phyloP scores from a whole-genome alignment of 768 basidiomycete species.

The Kwoniella europaea region DNA sequence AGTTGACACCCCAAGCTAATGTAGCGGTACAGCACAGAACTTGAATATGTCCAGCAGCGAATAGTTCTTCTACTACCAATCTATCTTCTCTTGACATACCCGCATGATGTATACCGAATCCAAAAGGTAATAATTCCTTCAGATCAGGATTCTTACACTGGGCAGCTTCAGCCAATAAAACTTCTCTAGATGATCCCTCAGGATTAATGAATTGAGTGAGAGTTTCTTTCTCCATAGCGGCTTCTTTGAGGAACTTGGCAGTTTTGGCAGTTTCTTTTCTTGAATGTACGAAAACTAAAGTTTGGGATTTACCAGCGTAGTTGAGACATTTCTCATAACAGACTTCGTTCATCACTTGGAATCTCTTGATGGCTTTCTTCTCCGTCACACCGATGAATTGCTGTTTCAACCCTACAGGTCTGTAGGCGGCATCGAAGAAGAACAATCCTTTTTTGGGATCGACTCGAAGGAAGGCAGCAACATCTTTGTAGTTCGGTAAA shows the following conservation, averaged over 20 bases:
- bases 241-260: constrained; percentile 88
- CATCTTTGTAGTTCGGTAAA: constrained; percentile 97
- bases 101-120: constrained; percentile 97
- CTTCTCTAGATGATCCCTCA: constrained; percentile 87
- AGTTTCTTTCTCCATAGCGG: constrained; percentile 94
- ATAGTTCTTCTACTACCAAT: constrained; percentile 88
- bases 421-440: constrained; percentile 92
- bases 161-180: constrained; percentile 79
- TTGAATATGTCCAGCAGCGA: constrained; percentile 87
- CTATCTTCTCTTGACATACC: constrained; percentile 94
- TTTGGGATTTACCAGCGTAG: constrained; percentile 73
- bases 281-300: constrained; percentile 95
- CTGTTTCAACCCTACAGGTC: constrained; percentile 93
- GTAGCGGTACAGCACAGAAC: constrained; percentile 97
- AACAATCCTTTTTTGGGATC: constrained; percentile 90
- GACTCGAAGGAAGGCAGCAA: constrained; percentile 94
- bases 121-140: constrained; percentile 89
- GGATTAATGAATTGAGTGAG: constrained; percentile 95
- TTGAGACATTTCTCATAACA: constrained; percentile 98
- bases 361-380: constrained; percentile 98
- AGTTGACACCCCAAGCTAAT: constrained; percentile 98
- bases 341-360: constrained; percentile 97
- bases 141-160: constrained; percentile 82
- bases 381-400: constrained; percentile 97
- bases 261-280: constrained; percentile 99